These are phyloP conservation scores for Colletotrichum lini DNA, from an alignment of 2,329 filamentous ascomycete species.

Conservation along the genomic window DNA sequence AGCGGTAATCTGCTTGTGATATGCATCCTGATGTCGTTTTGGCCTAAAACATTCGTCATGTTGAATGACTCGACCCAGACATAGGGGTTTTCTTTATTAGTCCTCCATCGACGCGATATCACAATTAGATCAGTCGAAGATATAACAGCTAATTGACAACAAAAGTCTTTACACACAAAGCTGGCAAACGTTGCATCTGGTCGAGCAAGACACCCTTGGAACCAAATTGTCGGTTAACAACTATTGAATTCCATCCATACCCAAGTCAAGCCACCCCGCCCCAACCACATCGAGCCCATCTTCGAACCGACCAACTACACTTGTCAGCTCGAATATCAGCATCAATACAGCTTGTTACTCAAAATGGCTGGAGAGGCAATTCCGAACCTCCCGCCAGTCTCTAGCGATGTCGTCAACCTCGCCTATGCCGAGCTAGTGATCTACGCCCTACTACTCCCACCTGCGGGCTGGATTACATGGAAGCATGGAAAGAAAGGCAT, in stretches of 20 bases:
- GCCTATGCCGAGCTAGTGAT: constrained; percentile 46
- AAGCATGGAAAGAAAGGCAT: constrained; percentile 50
- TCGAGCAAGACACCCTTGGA: background rate
- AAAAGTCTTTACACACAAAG: too few relatives aligned
- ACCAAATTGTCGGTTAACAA: background rate
- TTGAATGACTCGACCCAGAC: constrained; percentile 25
- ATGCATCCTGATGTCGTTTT: constrained; percentile 24
- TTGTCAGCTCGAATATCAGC: too few relatives aligned
- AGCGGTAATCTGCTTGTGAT: constrained; percentile 6
- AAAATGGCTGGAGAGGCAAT: constrained; percentile 18
- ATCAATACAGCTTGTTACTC: background rate
- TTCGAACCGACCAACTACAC: background rate
- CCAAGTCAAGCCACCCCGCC: background rate
- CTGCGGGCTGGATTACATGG: constrained; percentile 45
- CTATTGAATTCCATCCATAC: background rate
- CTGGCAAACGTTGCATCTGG: background rate
- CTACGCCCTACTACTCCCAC: constrained; percentile 43
- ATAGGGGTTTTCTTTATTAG: constrained; percentile 21
- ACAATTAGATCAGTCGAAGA: background rate
- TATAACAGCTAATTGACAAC: background rate
- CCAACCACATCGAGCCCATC: background rate
- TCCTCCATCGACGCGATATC: background rate
- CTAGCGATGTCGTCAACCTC: constrained; percentile 31
- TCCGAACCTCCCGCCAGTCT: constrained; percentile 27
- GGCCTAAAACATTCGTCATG: constrained; percentile 17